Conservation (phyloP, 2,329 filamentous ascomycete genomes). For the Pezicula radicicola region DNA sequence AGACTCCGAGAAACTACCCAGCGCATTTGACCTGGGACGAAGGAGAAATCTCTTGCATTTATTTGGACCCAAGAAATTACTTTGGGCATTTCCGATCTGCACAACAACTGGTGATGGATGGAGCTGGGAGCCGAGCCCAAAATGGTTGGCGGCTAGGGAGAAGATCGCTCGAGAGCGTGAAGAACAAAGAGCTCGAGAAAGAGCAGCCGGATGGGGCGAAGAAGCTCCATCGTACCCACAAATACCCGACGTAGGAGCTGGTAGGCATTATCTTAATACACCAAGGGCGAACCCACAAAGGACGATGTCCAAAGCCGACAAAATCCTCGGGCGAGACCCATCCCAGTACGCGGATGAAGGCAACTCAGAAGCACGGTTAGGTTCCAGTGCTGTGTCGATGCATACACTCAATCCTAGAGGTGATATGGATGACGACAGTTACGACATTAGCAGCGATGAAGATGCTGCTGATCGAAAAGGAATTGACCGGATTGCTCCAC, state of each 20-base stretch:
- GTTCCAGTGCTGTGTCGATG: slow-evolving; percentile 22
- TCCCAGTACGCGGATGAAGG: slow-evolving; percentile 23
- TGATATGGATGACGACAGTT: slow-evolving; percentile 20
- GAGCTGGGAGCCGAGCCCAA: slow-evolving; percentile 83
- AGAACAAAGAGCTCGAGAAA: slow-evolving; percentile 60
- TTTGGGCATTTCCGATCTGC: slow-evolving; percentile 79
- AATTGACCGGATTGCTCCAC: slow-evolving; percentile 18
- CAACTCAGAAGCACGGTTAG: neutral
- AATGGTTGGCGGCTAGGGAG: slow-evolving; percentile 73
- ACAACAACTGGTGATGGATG: slow-evolving; percentile 92
- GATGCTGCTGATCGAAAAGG: slow-evolving; percentile 18
- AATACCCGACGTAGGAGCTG: slow-evolving; percentile 17
- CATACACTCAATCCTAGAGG: slow-evolving; percentile 19
- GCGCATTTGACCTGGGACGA: slow-evolving; percentile 90
- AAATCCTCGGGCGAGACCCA: slow-evolving; percentile 29
- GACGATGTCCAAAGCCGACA: slow-evolving; percentile 30
- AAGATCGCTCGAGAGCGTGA: slow-evolving; percentile 54
- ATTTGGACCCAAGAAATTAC: slow-evolving; percentile 67
- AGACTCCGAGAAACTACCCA: slow-evolving; percentile 83
- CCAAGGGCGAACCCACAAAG: slow-evolving; percentile 12
- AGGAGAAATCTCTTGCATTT: slow-evolving; percentile 76
- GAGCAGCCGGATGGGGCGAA: slow-evolving; percentile 64
- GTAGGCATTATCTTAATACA: slow-evolving; percentile 24
- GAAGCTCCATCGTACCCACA: slow-evolving; percentile 12
- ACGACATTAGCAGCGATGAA: slow-evolving; percentile 28